Evolutionary conservation across 2,329 filamentous ascomycete genomes (phyloP).

Genomic region (Penicillium sp.): DNA sequence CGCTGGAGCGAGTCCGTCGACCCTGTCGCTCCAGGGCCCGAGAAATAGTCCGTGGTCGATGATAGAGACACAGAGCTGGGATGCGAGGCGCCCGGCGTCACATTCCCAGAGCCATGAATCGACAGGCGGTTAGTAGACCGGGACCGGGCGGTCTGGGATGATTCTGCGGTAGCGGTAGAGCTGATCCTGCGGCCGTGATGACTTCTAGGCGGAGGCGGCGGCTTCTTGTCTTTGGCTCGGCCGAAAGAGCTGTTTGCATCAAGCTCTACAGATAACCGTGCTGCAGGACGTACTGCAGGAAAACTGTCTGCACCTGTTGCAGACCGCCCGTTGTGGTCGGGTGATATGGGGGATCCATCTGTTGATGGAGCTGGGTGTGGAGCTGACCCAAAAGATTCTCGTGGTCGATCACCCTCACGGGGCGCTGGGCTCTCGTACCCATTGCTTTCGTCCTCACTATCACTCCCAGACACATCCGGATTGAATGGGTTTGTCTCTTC

Average conservation of each 20-base stretch:
- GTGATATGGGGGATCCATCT: conserved; percentile 12
- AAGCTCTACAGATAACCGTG: conserved; percentile 47
- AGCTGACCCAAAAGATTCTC: conserved; percentile 13
- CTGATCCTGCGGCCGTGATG: too few species aligned
- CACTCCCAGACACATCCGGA: conserved; percentile 23
- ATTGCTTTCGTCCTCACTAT: conserved; percentile 18
- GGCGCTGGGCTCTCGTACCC: conserved; percentile 6
- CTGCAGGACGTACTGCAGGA: conserved; percentile 52
- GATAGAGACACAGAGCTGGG: too few species aligned
- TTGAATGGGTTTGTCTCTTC: conserved; percentile 37
- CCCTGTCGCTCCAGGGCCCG: too few species aligned
- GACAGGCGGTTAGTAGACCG: too few species aligned
- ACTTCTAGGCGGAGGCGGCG: too few species aligned
- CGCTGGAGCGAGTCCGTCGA: too few species aligned
- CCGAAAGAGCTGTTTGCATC: conserved; percentile 40
- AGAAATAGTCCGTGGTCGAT: too few species aligned
- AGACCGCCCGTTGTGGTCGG: conserved; percentile 5
- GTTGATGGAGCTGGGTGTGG: conserved; percentile 22
- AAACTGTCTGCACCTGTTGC: not conserved
- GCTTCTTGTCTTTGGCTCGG: too few species aligned
- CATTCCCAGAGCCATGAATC: too few species aligned
- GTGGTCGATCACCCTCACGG: conserved; percentile 8
- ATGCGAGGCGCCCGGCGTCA: conserved; percentile 14
- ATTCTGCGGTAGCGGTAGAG: too few species aligned
- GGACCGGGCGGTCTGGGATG: too few species aligned